Evolutionary conservation across 192 early-diverging fungal species (phyloP), one percentile per base, ranked within the genome.

Genomic region (Mortierella hygrophila): DNA sequence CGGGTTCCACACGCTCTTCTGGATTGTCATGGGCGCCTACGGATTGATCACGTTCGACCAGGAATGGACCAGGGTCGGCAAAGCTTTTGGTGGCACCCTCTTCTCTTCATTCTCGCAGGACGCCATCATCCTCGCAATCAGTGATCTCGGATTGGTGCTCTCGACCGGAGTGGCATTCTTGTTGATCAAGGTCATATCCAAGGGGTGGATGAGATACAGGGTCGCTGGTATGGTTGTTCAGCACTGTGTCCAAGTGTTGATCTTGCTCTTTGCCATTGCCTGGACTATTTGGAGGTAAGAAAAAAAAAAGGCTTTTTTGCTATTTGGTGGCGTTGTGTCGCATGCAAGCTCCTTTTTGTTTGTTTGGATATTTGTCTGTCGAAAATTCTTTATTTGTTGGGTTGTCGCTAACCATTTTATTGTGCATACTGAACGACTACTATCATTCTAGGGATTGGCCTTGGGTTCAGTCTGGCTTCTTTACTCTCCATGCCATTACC

Each of bases 401-500:
- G 72, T n/a, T 94, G 88, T 88, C 18, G 0, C 49, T 52, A 92
- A 86, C 78, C 60, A 65, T 35, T 65, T 65, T 32, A 35, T 35
- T 35, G 35, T 1, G 35, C 35, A 46, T 46, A 9, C 13, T 65
- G 60, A 15, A 32, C n/a, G 32, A 29, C 41, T 80, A 13, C 57
- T 74, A 85, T n/a, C 68, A 38, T 41, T 77, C 88, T 74, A 91
- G 92, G 75, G 91, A 95, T 49, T 98, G 97, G 97, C 93, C 93
- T 21, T 98, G 97, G 97, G 94, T 97, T 13, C 97, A 99, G 88
- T 93, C 93, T 10, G 95, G 96, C 68, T 97, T 94, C 60, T 96
- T 98, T 86, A 91, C 93, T 0, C 89, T 98, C 42, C 98, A 99
- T 85, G 92, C 94, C 3, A 96, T 97, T 55, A 93, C 96, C 21